These are phyloP conservation scores for Curvularia spicifera DNA, from an alignment of 2,329 filamentous ascomycete genomes.

Conservation along the genomic window DNA sequence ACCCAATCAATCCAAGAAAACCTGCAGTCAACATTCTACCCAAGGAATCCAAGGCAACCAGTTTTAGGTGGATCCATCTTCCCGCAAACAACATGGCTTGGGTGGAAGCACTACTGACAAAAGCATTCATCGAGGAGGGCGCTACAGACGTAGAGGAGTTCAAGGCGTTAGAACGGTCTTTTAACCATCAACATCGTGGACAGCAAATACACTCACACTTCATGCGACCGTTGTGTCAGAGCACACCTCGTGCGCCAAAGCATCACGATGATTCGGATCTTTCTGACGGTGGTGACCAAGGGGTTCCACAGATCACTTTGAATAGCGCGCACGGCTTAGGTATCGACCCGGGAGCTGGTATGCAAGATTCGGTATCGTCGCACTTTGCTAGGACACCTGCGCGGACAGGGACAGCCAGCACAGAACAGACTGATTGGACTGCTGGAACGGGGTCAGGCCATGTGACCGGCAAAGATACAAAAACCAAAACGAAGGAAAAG, in stretches of 20 bases:
- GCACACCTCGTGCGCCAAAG: constrained; percentile 48
- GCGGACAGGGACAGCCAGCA: constrained; percentile 41
- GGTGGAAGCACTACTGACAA: constrained; percentile 68
- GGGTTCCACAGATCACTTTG: constrained; percentile 39
- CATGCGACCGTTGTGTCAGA: constrained; percentile 66
- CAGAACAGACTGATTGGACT: constrained; percentile 44
- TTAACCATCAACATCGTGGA: constrained; percentile 67
- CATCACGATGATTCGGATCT: constrained; percentile 43
- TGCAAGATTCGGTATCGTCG: constrained; percentile 27
- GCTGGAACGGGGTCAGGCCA: constrained; percentile 31
- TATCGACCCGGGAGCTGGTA: constrained; percentile 30
- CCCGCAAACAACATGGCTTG: constrained; percentile 63
- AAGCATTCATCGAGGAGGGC: constrained; percentile 68
- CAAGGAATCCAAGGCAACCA: constrained; percentile 50
- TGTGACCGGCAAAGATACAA: constrained; percentile 32
- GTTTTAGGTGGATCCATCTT: constrained; percentile 56
- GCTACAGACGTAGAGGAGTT: constrained; percentile 68
- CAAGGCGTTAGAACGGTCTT: constrained; percentile 66
- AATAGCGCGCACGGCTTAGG: constrained; percentile 34
- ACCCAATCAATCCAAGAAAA: constrained; percentile 43
- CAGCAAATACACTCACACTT: constrained; percentile 65
- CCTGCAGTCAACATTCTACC: constrained; percentile 48
- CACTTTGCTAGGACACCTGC: constrained; percentile 33
- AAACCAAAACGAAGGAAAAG: constrained; percentile 41
- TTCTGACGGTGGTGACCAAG: constrained; percentile 41